These are phyloP conservation scores for Citropsis articulata DNA, from an alignment of 345 rosid genomes.

Conservation along the genomic window DNA sequence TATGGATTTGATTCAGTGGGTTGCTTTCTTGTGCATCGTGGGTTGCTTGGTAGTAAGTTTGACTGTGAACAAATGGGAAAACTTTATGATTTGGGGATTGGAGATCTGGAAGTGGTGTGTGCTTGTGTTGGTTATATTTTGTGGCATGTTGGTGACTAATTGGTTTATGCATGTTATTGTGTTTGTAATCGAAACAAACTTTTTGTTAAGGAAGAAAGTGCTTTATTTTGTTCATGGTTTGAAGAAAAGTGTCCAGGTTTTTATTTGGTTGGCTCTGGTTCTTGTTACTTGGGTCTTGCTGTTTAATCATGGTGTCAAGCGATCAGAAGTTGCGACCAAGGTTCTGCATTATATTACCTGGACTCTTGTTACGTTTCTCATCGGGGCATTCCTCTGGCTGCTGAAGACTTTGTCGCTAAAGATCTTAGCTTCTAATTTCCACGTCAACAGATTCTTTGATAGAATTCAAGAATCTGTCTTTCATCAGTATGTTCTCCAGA, in stretches of 20 bases:
- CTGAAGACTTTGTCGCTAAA: constrained; percentile 68
- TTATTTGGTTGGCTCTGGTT: constrained; percentile 66
- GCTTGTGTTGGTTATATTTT: constrained; percentile 68
- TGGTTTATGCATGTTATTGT: constrained; percentile 74
- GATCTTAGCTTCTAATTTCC: constrained; percentile 80
- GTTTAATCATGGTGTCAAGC: constrained; percentile 43
- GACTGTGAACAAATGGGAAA: constrained; percentile 33
- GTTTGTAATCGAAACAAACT: constrained; percentile 75
- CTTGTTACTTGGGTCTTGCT: constrained; percentile 67
- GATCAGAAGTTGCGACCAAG: constrained; percentile 37
- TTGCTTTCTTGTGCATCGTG: constrained; percentile 34
- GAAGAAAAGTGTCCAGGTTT: constrained; percentile 78
- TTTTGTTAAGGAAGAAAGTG: constrained; percentile 66
- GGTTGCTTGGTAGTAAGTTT: constrained; percentile 56
- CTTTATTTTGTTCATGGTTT: constrained; percentile 90
- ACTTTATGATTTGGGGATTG: constrained; percentile 48
- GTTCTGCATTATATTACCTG: constrained; percentile 52
- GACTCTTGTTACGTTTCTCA: constrained; percentile 58
- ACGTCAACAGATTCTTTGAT: constrained; percentile 75
- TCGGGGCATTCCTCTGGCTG: constrained; percentile 67
- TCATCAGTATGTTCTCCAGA: constrained; percentile 74
- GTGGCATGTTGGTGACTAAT: constrained; percentile 66
- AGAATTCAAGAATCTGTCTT: constrained; percentile 89
- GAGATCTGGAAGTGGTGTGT: constrained; percentile 84
- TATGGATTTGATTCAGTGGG: constrained; percentile 49